Percentiles rank a stretch among this genome's conserved stretches.
phyloP scores from a whole-genome alignment of 495 filamentous ascomycete species.

The Mytilinidion resinicola region DNA sequence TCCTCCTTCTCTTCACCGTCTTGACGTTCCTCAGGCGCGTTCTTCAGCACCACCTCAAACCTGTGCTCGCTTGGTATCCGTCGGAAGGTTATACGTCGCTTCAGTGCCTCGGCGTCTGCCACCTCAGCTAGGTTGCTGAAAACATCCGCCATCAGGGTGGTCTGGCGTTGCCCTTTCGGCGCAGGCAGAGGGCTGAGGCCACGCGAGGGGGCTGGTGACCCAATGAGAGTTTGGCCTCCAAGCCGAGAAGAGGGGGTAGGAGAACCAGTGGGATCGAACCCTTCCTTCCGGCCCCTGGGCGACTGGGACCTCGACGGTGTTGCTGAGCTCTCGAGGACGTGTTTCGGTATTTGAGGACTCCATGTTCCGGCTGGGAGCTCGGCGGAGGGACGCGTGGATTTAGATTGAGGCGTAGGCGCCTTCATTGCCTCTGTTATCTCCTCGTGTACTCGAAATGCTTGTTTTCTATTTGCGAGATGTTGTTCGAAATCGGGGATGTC shows the following conservation, averaged over 20 bases:
- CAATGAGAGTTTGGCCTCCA: slow-evolving; percentile 14
- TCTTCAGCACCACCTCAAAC: slow-evolving; percentile 18
- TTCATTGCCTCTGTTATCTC: slow-evolving; percentile 25
- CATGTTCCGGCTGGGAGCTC: slow-evolving; percentile 18
- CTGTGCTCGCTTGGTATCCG: neutral
- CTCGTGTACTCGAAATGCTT: slow-evolving; percentile 32
- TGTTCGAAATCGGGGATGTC: slow-evolving; percentile 33
- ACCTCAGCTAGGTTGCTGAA: slow-evolving; percentile 15
- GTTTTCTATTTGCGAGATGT: slow-evolving; percentile 31
- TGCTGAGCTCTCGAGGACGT: slow-evolving; percentile 11
- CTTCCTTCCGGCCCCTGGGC: slow-evolving; percentile 24
- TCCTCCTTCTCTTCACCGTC: slow-evolving; percentile 2
- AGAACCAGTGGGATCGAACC: slow-evolving; percentile 13
- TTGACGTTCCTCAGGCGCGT: slow-evolving; percentile 10
- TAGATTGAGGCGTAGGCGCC: slow-evolving; percentile 7
- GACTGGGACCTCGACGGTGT: slow-evolving; percentile 19
- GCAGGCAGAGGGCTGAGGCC: slow-evolving; percentile 13
- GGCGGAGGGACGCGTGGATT: slow-evolving; percentile 9
- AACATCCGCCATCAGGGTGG: slow-evolving; percentile 21
- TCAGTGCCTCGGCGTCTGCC: slow-evolving; percentile 8
- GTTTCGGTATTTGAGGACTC: slow-evolving; percentile 23
- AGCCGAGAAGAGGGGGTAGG: slow-evolving; percentile 15
- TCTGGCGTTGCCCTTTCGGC: slow-evolving; percentile 16
- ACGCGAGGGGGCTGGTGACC: slow-evolving; percentile 10
- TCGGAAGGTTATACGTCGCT: slow-evolving; percentile 19